A percentile compares a stretch with the other conserved stretches of the same genome.
phyloP scores from a whole-genome alignment of 192 early-diverging fungal species.

The Entomortierella parvispora region DNA sequence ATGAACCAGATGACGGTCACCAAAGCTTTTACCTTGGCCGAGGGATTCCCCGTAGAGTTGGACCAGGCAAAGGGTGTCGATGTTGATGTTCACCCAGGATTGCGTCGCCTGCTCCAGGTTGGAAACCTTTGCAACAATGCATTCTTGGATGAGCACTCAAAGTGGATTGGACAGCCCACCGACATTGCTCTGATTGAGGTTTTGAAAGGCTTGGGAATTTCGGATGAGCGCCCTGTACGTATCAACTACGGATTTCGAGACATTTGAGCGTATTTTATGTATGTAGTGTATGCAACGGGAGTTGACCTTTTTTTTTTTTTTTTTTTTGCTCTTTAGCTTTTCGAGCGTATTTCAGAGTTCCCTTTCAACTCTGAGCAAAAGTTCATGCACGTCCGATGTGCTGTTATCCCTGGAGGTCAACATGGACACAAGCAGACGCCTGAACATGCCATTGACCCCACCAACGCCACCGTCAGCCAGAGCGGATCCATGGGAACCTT shows the following conservation, averaged over 20 bases:
- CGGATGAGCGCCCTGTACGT: slow-evolving; percentile 80
- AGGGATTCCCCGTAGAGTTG: slow-evolving; percentile 60
- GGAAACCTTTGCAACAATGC: slow-evolving; percentile 96
- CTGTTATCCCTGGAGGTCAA: slow-evolving; percentile 33
- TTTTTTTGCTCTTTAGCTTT: slow-evolving; percentile 40
- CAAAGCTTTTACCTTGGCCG: slow-evolving; percentile 75
- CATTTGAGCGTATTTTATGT: background rate
- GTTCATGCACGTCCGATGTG: slow-evolving; percentile 85
- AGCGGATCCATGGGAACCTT: slow-evolving; percentile 36
- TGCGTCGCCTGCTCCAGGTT: slow-evolving; percentile 58
- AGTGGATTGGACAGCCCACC: slow-evolving; percentile 90
- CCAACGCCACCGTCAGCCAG: slow-evolving; percentile 44
- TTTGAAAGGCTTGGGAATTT: slow-evolving; percentile 60
- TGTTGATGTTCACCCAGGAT: slow-evolving; percentile 38
- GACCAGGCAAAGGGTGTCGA: slow-evolving; percentile 53
- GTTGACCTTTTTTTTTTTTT: background rate
- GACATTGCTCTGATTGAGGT: slow-evolving; percentile 93
- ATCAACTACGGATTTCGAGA: background rate
- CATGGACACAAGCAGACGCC: slow-evolving; percentile 29
- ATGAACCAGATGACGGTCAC: slow-evolving; percentile 96
- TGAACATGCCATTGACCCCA: slow-evolving; percentile 44
- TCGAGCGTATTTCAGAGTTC: slow-evolving; percentile 74
- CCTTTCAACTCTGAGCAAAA: slow-evolving; percentile 96
- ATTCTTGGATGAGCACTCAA: slow-evolving; percentile 73
- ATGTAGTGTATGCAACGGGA: background rate